Evolutionary conservation across 2,329 filamentous ascomycete species (phyloP).

Genomic region (Ceratocystis huliohia): DNA sequence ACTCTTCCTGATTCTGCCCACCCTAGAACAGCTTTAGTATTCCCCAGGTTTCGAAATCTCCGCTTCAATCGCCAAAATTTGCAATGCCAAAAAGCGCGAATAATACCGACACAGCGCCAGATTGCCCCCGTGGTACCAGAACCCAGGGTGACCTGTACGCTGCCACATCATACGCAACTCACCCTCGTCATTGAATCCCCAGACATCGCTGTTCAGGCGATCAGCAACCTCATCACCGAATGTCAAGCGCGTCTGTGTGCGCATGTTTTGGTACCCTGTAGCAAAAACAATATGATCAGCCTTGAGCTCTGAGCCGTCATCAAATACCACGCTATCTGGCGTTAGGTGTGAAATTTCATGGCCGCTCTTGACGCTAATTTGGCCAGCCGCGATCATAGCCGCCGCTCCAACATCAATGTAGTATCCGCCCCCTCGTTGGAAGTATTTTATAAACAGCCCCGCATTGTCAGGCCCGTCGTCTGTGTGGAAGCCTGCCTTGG

Average conservation of each 20-base stretch:
- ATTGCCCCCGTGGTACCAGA: conserved; percentile 56
- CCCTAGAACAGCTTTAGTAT: background rate
- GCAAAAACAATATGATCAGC: conserved; percentile 53
- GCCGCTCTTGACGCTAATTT: conserved; percentile 49
- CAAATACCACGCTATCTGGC: conserved; percentile 34
- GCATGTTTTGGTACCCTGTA: conserved; percentile 57
- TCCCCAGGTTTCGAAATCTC: conserved; percentile 29
- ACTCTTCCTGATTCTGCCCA: background rate
- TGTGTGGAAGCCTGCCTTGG: conserved; percentile 46
- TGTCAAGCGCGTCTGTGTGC: conserved; percentile 45
- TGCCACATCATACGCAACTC: conserved; percentile 48
- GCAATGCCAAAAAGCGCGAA: conserved; percentile 41
- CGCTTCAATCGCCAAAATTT: conserved; percentile 38
- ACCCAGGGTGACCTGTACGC: conserved; percentile 46
- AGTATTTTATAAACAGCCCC: conserved; percentile 50
- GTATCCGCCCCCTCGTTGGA: conserved; percentile 54
- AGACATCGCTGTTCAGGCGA: conserved; percentile 41
- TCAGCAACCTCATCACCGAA: conserved; percentile 50
- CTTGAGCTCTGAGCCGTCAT: conserved; percentile 43
- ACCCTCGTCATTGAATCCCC: conserved; percentile 47
- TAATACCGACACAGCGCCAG: conserved; percentile 49
- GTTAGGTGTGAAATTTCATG: conserved; percentile 42
- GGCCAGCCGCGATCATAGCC: conserved; percentile 48
- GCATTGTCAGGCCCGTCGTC: conserved; percentile 45
- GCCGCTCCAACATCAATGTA: conserved; percentile 58